Conservation (phyloP, 768 basidiomycete species). For the Asterophora lycoperdoides region DNA sequence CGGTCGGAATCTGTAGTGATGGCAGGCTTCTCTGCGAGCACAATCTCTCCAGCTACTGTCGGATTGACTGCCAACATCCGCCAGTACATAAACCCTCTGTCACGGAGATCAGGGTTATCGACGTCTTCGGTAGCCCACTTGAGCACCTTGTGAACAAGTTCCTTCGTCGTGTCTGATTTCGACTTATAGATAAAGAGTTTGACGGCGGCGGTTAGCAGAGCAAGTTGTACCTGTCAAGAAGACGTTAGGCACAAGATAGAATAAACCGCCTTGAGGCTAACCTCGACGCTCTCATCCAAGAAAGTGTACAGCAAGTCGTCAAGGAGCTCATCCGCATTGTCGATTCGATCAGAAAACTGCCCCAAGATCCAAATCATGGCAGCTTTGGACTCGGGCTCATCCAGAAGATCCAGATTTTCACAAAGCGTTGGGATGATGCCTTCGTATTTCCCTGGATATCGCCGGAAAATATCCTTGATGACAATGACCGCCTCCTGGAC, state of each 20-base stretch:
- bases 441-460: conserved; percentile 96
- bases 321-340: conserved; percentile 92
- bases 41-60: conserved; percentile 81
- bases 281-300: conserved; percentile 92
- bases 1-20: conserved; percentile 98
- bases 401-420: conserved; percentile 84
- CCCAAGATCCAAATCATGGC: conserved; percentile 98
- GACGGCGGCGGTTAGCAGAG: conserved; percentile 89
- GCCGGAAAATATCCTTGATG: conserved; percentile 95
- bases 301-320: conserved; percentile 89
- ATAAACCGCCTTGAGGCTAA: conserved; percentile 22
- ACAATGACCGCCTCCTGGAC: conserved; percentile 97
- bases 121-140: conserved; percentile 98
- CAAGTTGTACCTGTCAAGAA: conserved; percentile 78
- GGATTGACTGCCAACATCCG: conserved; percentile 93
- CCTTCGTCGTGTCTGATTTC: conserved; percentile 77
- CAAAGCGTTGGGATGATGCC: conserved; percentile 92
- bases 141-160: conserved; percentile 89
- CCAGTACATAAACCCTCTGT: conserved; percentile 99
- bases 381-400: conserved; percentile 95
- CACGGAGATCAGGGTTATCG: conserved; percentile 96
- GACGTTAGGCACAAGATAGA: neutral
- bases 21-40: conserved; percentile 88
- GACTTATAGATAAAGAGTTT: conserved; percentile 94
- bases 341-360: conserved; percentile 92